Conservation (phyloP, 371 early-diverging fungal species). For the Mortierella polycephala region DNA sequence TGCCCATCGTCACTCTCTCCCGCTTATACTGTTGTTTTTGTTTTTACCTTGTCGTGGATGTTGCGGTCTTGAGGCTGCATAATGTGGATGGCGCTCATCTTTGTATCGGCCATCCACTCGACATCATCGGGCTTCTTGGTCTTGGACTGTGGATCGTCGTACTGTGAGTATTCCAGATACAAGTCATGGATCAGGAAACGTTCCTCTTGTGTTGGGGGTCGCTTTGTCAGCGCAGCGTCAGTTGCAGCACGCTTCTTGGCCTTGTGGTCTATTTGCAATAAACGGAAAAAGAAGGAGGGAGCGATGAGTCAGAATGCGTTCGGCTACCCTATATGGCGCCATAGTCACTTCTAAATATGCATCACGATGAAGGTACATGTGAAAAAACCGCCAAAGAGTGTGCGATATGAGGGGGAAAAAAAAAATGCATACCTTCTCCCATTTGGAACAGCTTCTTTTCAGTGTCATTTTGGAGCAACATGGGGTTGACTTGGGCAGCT, state of each 20-base stretch:
- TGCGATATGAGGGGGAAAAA: background rate
- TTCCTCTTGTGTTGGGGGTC: slow-evolving; percentile 87
- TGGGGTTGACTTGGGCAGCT: slow-evolving; percentile 79
- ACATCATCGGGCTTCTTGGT: slow-evolving; percentile 62
- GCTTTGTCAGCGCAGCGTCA: slow-evolving; percentile 68
- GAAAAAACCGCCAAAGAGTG: slow-evolving; percentile 1
- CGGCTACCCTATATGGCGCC: no score
- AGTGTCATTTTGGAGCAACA: slow-evolving; percentile 74
- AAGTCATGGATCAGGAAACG: slow-evolving; percentile 83
- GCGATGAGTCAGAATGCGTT: no score
- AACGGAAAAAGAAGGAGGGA: background rate
- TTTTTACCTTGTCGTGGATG: slow-evolving; percentile 77
- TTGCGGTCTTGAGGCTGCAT: slow-evolving; percentile 92
- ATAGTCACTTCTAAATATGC: no score
- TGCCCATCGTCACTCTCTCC: background rate
- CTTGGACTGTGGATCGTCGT: slow-evolving; percentile 43
- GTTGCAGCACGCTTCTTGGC: slow-evolving; percentile 70
- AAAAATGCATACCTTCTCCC: slow-evolving; percentile 64
- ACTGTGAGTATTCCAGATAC: slow-evolving; percentile 74
- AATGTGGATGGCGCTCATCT: slow-evolving; percentile 73
- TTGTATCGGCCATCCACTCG: slow-evolving; percentile 87
- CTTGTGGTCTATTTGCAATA: slow-evolving; percentile 61
- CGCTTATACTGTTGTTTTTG: background rate
- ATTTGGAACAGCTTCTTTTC: slow-evolving; percentile 79
- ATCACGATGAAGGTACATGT: background rate